Evolutionary conservation across 2,329 filamentous ascomycete genomes (phyloP).

Genomic region (Myriosclerotinia curreyana): DNA sequence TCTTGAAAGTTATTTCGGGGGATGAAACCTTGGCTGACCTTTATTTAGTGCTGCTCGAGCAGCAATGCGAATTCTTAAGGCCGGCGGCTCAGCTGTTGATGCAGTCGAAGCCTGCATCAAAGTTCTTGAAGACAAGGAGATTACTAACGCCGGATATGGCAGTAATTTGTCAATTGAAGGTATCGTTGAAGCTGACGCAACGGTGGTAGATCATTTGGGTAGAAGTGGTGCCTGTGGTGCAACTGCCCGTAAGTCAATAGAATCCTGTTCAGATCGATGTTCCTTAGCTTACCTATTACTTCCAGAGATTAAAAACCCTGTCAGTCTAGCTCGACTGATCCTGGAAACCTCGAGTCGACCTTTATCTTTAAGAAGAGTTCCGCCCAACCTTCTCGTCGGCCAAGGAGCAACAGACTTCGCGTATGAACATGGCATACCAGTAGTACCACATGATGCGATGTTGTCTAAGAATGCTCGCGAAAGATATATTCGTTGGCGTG

Average conservation of each 20-base stretch:
- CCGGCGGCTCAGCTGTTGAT: constrained; percentile 77
- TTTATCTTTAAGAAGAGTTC: constrained; percentile 81
- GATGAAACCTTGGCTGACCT: constrained; percentile 27
- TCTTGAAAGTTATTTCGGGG: constrained; percentile 13
- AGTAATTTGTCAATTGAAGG: constrained; percentile 93
- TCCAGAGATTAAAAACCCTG: constrained; percentile 86
- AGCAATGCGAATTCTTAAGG: constrained; percentile 76
- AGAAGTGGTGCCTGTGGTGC: constrained; percentile 92
- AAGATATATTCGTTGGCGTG: constrained; percentile 74
- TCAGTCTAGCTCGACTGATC: constrained; percentile 79
- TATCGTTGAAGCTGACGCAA: constrained; percentile 90
- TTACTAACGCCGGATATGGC: constrained; percentile 94
- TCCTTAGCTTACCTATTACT: not conserved
- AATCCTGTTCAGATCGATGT: not conserved
- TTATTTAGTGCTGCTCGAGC: constrained; percentile 69
- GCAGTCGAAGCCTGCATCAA: constrained; percentile 88
- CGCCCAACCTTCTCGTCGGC: constrained; percentile 87
- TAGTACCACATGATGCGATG: constrained; percentile 71
- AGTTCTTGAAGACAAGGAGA: constrained; percentile 85
- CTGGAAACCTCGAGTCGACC: constrained; percentile 73
- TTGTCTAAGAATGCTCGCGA: constrained; percentile 78
- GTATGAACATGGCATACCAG: constrained; percentile 68
- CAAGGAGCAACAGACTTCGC: constrained; percentile 86
- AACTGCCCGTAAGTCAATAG: constrained; percentile 70
- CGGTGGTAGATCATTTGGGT: constrained; percentile 85